Conservation (phyloP, 2,329 filamentous ascomycete species). For the Corynespora cassiicola region DNA sequence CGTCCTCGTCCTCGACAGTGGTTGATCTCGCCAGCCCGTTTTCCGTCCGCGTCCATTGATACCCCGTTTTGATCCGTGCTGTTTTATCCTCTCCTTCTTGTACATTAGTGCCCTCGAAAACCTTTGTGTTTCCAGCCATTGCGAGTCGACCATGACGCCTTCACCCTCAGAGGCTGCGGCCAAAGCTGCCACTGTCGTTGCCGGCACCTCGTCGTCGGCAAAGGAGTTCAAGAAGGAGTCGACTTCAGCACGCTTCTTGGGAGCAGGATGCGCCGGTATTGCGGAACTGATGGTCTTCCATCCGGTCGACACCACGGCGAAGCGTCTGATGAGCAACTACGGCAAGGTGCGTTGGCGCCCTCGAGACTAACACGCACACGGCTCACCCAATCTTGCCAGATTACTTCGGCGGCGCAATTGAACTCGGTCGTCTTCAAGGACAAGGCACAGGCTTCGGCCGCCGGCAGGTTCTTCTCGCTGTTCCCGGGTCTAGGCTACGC, state of each 20-base stretch:
- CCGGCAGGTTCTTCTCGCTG: slow-evolving; percentile 87
- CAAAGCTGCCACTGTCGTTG: slow-evolving; percentile 35
- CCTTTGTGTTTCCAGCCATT: too few relatives aligned
- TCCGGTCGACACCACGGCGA: slow-evolving; percentile 91
- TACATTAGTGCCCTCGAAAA: too few relatives aligned
- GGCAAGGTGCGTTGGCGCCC: slow-evolving; percentile 67
- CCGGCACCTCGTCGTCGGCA: slow-evolving; percentile 50
- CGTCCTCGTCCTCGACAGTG: too few relatives aligned
- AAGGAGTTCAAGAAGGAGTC: slow-evolving; percentile 84
- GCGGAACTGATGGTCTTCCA: slow-evolving; percentile 87
- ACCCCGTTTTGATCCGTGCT: too few relatives aligned
- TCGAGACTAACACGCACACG: background rate
- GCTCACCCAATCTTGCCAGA: slow-evolving; percentile 48
- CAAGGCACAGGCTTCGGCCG: slow-evolving; percentile 73
- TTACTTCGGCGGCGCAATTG: slow-evolving; percentile 68
- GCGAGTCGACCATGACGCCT: slow-evolving; percentile 34
- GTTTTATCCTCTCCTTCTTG: too few relatives aligned
- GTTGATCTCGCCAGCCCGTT: too few relatives aligned
- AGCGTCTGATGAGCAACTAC: slow-evolving; percentile 99
- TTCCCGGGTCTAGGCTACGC: slow-evolving; percentile 98
- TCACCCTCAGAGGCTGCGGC: slow-evolving; percentile 35
- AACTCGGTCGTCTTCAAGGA: slow-evolving; percentile 96
- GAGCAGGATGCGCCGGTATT: slow-evolving; percentile 92
- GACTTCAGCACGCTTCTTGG: slow-evolving; percentile 83
- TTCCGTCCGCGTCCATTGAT: too few relatives aligned